Conservation (phyloP, 768 basidiomycete genomes). For the Phanerochaete sordida region DNA sequence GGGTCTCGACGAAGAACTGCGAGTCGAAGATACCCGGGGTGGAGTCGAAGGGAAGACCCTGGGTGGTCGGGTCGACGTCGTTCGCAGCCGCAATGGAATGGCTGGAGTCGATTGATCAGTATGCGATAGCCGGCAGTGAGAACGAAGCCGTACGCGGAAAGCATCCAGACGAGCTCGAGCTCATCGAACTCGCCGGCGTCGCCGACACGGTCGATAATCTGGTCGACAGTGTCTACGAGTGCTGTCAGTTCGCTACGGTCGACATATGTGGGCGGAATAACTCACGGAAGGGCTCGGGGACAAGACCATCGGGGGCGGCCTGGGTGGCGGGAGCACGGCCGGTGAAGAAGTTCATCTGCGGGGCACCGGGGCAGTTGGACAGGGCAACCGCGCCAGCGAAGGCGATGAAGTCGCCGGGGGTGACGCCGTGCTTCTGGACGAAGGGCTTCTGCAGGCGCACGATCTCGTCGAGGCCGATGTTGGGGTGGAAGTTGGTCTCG, state of each 20-base stretch:
- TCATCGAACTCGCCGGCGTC: constrained; percentile 21
- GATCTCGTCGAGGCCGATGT: constrained; percentile 37
- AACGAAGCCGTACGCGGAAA: constrained; percentile 11
- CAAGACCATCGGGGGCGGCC: constrained; percentile 9
- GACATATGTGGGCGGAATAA: too few relatives aligned
- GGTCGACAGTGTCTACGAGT: constrained; percentile 16
- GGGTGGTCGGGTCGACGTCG: constrained; percentile 11
- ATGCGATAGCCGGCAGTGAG: not conserved
- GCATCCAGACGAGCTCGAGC: constrained; percentile 20
- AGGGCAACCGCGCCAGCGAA: constrained; percentile 26
- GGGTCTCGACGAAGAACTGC: constrained; percentile 17
- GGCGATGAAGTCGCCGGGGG: constrained; percentile 40
- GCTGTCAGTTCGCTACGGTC: not conserved
- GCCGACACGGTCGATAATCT: constrained; percentile 16
- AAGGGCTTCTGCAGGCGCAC: constrained; percentile 29
- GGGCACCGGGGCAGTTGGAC: constrained; percentile 27
- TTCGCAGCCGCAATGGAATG: constrained; percentile 24
- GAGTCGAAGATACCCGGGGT: constrained; percentile 10
- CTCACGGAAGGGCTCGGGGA: constrained; percentile 15
- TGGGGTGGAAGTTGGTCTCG: constrained; percentile 41
- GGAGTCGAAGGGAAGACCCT: constrained; percentile 13
- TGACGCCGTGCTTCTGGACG: constrained; percentile 32
- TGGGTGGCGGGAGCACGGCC: constrained; percentile 1
- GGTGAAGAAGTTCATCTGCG: constrained; percentile 20
- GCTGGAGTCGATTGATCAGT: not conserved